These are phyloP conservation scores for Dioscorea zingiberensis DNA, from an alignment of 106 monocot genomes.

Conservation along the genomic window DNA sequence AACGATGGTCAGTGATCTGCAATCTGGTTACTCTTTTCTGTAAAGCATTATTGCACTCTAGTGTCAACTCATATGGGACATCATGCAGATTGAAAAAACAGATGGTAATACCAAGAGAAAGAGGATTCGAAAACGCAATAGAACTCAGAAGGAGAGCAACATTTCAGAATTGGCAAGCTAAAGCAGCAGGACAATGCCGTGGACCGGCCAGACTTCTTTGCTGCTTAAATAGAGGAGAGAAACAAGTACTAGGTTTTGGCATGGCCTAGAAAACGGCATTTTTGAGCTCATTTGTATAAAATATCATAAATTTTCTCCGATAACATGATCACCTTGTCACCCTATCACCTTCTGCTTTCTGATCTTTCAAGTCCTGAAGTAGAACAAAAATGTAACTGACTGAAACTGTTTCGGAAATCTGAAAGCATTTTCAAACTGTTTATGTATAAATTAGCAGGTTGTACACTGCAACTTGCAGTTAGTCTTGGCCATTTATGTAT, in stretches of 20 bases:
- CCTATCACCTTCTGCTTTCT: too few species aligned
- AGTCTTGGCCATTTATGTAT: too few species aligned
- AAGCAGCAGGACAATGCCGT: neutral
- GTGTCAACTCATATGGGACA: neutral
- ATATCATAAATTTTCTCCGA: neutral
- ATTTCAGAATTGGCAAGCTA: neutral
- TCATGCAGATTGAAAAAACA: constrained; percentile 6
- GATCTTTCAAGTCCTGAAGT: too few species aligned
- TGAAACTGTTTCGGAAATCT: too few species aligned
- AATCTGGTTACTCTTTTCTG: neutral
- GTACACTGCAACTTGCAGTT: too few species aligned
- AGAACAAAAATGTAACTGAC: too few species aligned
- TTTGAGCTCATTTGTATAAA: neutral
- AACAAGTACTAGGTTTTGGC: neutral
- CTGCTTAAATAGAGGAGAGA: neutral
- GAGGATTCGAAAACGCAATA: constrained; percentile 31
- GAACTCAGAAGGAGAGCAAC: neutral
- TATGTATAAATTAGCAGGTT: too few species aligned
- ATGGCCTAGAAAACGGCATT: neutral
- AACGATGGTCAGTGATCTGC: neutral
- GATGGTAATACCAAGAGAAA: constrained; percentile 12
- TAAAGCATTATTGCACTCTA: too few species aligned
- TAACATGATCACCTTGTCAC: neutral
- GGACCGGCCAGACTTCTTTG: neutral
- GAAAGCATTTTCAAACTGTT: too few species aligned